Evolutionary conservation across 257 asterid species (phyloP).

Genomic region (Jacaranda mimosifolia): DNA sequence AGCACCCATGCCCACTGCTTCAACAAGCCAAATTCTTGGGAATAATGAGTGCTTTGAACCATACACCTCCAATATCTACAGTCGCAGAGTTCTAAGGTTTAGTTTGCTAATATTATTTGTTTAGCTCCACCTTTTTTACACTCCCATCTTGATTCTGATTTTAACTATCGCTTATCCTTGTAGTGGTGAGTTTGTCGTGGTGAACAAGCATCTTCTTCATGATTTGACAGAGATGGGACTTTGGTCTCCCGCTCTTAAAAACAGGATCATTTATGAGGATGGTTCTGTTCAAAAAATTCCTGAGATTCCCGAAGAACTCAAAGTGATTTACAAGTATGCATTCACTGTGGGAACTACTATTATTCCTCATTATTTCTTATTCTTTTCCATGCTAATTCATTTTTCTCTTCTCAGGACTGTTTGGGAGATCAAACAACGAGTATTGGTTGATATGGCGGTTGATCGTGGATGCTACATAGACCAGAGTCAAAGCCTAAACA

Average conservation of each 20-base stretch:
- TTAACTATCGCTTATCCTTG: slow-evolving; percentile 5
- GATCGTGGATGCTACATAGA: slow-evolving; percentile 98
- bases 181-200: slow-evolving; percentile 98
- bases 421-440: slow-evolving; percentile 92
- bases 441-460: slow-evolving; percentile 93
- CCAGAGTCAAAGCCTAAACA: slow-evolving; percentile 96
- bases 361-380: neutral
- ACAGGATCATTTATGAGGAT: slow-evolving; percentile 79
- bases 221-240: slow-evolving; percentile 95
- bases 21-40: slow-evolving; percentile 99
- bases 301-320: slow-evolving; percentile 77
- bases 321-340: slow-evolving; percentile 85
- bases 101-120: neutral
- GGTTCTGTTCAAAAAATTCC: slow-evolving; percentile 91
- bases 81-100: slow-evolving; percentile 93
- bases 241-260: slow-evolving; percentile 88
- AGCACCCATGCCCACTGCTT: slow-evolving; percentile 99
- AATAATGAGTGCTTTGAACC: slow-evolving; percentile 98
- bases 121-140: neutral
- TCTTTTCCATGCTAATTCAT: slow-evolving; percentile 24
- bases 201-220: slow-evolving; percentile 94
- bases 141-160: slow-evolving; percentile 17
- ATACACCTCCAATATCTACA: slow-evolving; percentile 91
- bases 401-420: slow-evolving; percentile 65
- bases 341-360: slow-evolving; percentile 17